A percentile compares a stretch with the other conserved stretches of the same genome.
Conservation (phyloP, 495 filamentous ascomycete genomes). For the Lophiostoma macrostomum region DNA sequence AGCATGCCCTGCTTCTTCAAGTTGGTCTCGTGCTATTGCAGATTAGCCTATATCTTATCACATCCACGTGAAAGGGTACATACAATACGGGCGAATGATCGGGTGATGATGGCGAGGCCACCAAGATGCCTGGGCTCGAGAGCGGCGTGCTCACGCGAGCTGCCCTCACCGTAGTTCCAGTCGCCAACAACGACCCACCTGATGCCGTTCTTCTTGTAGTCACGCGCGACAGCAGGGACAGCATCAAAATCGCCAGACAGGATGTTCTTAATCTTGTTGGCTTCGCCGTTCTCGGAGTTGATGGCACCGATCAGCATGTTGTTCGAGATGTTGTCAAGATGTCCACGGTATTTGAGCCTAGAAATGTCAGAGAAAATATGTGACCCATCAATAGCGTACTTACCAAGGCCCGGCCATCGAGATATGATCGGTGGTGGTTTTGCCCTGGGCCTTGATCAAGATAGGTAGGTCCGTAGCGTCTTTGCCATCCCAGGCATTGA, state of each 20-base stretch:
- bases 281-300: slow-evolving; percentile 93
- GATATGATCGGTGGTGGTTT: slow-evolving; percentile 99
- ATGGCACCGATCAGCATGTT: slow-evolving; percentile 99
- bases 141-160: slow-evolving; percentile 95
- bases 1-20: slow-evolving; percentile 99
- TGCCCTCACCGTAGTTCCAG: slow-evolving; percentile 99
- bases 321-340: slow-evolving; percentile 99
- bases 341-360: slow-evolving; percentile 99
- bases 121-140: slow-evolving; percentile 97
- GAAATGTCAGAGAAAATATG: too few relatives aligned
- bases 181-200: slow-evolving; percentile 98
- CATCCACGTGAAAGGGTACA: slow-evolving; percentile 30
- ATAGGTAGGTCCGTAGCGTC: slow-evolving; percentile 85
- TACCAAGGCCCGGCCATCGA: slow-evolving; percentile 98
- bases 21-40: slow-evolving; percentile 85
- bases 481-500: slow-evolving; percentile 91
- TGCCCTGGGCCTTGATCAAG: slow-evolving; percentile 95
- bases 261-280: slow-evolving; percentile 95
- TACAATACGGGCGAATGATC: slow-evolving; percentile 91
- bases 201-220: slow-evolving; percentile 96
- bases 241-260: slow-evolving; percentile 78
- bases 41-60: slow-evolving; percentile 14
- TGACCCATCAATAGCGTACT: too few relatives aligned
- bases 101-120: slow-evolving; percentile 93
- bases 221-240: slow-evolving; percentile 90